Evolutionary conservation across 768 basidiomycete species (phyloP), one percentile per base, ranked within the genome.

Genomic region (Amanita fuliginea): DNA sequence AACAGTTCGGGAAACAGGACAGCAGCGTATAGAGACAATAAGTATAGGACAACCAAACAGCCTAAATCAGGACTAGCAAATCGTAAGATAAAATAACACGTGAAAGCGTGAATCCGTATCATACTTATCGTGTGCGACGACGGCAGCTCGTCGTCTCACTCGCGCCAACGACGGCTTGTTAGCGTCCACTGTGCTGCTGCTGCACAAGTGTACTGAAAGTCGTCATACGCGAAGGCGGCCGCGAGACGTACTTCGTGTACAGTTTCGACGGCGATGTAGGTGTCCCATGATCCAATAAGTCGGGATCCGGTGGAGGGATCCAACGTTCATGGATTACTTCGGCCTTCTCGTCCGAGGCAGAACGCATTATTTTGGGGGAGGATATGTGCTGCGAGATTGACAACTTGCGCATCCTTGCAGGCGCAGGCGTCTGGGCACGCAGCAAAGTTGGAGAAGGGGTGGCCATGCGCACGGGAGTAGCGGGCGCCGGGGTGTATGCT

Each of bases 271-370:
- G 40, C 21, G 41, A 43, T 11, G 49, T 50, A 16, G 36, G 36
- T 16, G 49, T 41, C 3, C 49, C 49, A 36, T 50, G 49, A 41
- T 50, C 49, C 22, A 43, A 24, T 16, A 50, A 53, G 24, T 56
- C 44, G 39, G 55, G 51, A 5, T 47, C 61, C 35, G 62, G 57
- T 26, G 74, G 71, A 11, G 83, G 83, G 40, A 83, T 67, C 83
- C 83, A 84, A 53, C 79, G 74, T 59, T 83, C 75, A 52, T 76
- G 80, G 39, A 80, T 62, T 16, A 50, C 41, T 44, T 72, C 67
- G 14, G 67, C 76, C 61, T 81, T 83, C 67, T 83, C 81, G 59
- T 85, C 83, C 47, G 80, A 80, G 53, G 77, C 71, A 30, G 80
- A 76, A 47, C 81, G 76, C 44, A 57, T 61, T 64, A 81, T 75